Conservation (phyloP, 2,329 filamentous ascomycete species). For the Microcyclospora pomicola region DNA sequence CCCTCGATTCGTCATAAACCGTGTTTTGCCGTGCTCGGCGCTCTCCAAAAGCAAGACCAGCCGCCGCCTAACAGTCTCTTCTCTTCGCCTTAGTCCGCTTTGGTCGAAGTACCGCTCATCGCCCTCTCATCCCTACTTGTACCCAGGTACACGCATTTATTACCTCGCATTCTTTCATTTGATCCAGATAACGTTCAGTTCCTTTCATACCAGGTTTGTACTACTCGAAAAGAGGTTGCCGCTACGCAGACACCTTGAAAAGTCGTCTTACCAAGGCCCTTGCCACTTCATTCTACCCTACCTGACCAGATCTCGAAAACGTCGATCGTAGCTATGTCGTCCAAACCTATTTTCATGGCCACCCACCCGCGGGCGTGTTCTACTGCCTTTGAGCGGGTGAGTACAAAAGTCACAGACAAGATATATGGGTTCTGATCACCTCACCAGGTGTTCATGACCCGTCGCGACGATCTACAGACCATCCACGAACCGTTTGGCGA, state of each 20-base stretch:
- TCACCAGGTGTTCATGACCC: constrained; percentile 88
- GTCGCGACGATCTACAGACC: constrained; percentile 64
- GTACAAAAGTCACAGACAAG: constrained; percentile 16
- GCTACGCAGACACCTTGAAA: too few species aligned
- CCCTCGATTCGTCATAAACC: too few species aligned
- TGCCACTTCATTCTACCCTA: too few species aligned
- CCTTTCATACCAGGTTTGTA: too few species aligned
- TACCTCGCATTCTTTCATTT: not conserved
- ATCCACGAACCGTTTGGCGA: constrained; percentile 95
- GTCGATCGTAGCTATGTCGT: constrained; percentile 42
- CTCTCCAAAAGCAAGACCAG: too few species aligned
- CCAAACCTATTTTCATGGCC: constrained; percentile 76
- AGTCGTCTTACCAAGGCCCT: too few species aligned
- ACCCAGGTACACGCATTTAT: too few species aligned
- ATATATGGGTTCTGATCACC: constrained; percentile 6
- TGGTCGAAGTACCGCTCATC: not conserved
- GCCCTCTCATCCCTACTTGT: not conserved
- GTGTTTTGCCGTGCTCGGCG: too few species aligned
- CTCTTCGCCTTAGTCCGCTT: too few species aligned
- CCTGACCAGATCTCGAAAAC: not conserved
- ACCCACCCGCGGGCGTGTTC: constrained; percentile 93
- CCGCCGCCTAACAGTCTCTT: too few species aligned
- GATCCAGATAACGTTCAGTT: not conserved
- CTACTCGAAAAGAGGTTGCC: too few species aligned
- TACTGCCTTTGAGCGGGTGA: constrained; percentile 88